Base-by-base conservation (phyloP, 2,329 filamentous ascomycete species). In the Didymella arachidicola region DNA sequence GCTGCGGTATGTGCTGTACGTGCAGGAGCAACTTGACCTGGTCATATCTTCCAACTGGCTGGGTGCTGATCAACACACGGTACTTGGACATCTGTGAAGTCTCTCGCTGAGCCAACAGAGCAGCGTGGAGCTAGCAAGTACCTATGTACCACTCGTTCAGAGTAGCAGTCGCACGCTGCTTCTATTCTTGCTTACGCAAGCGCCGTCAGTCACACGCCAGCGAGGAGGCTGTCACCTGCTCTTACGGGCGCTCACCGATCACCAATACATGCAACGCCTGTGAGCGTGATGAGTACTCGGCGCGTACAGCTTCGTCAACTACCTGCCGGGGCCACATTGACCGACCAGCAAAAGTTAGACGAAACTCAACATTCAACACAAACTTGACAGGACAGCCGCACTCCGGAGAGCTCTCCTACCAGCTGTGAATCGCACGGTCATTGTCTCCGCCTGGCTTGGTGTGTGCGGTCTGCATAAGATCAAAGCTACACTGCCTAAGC, bases 121-220 rank as follows among this genome's bases (percentile, higher is more conserved):
- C 41, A 50, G 38, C 25, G 30, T 19, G 18, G 22, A 32, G 25
- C 46, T 3, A 45, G 30, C 39, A 45, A 34, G 32, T 39, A 39
- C 41, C 41, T 32, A 10, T 12, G 19, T 52, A 25, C 42, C 47
- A 52, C 25, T 42, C 54, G 10, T 25, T 19, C 46, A 43, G 7
- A 30, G 12, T 12, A 50, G 18, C 34, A 44, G 36, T 42, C 11
- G 48, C 46, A n/a, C 16, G 52, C 43, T 53, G 32, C 50, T 38
- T 43, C 56, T 59, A 50, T 59, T 54, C 39, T 50, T 50, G 14
- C 41, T 32, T 22, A 25, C 27, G 41, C 50, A 59, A 59, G 50
- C 56, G 56, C 56, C 50, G 41, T 36, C 26, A 27, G 50, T 54
- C 56, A 58, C 56, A 53, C 50, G 45, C 50, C 50, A 50, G 39